Conservation (phyloP, 441 rosid species). For the Pelargonium citronellum region DNA sequence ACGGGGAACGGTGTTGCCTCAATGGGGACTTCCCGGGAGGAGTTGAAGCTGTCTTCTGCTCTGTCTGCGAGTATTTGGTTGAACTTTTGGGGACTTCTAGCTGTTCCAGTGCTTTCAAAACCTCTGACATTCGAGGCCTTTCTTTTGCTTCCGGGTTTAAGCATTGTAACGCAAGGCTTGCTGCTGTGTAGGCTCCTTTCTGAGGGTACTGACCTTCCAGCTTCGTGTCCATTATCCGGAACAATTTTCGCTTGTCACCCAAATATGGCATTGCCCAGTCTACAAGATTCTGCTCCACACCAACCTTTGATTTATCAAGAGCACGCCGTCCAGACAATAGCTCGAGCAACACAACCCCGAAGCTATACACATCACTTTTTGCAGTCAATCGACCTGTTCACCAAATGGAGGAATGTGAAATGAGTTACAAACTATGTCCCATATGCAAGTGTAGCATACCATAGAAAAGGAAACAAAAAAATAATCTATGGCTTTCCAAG, state of each 20-base stretch:
- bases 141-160: conserved; percentile 48
- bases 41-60: conserved; percentile 25
- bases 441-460: too few relatives aligned
- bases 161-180: conserved; percentile 60
- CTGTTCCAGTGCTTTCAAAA: conserved; percentile 37
- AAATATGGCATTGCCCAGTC: conserved; percentile 85
- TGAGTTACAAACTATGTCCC: too few relatives aligned
- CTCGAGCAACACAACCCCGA: conserved; percentile 74
- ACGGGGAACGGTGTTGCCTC: conserved; percentile 42
- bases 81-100: conserved; percentile 30
- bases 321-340: conserved; percentile 57
- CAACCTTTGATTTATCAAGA: conserved; percentile 45
- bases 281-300: conserved; percentile 49
- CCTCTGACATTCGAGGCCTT: conserved; percentile 55
- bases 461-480: too few relatives aligned
- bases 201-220: conserved; percentile 75
- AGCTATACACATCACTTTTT: conserved; percentile 83
- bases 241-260: conserved; percentile 46
- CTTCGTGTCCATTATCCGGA: conserved; percentile 78
- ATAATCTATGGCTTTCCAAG: too few relatives aligned
- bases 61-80: conserved; percentile 24
- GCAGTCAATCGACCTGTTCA: conserved; percentile 71
- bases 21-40: conserved; percentile 36
- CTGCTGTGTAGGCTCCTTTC: conserved; percentile 62
- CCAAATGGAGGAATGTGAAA: too few relatives aligned